phyloP scores from a whole-genome alignment of 1,284 basidiomycete species.

The Peniophora sp. region DNA sequence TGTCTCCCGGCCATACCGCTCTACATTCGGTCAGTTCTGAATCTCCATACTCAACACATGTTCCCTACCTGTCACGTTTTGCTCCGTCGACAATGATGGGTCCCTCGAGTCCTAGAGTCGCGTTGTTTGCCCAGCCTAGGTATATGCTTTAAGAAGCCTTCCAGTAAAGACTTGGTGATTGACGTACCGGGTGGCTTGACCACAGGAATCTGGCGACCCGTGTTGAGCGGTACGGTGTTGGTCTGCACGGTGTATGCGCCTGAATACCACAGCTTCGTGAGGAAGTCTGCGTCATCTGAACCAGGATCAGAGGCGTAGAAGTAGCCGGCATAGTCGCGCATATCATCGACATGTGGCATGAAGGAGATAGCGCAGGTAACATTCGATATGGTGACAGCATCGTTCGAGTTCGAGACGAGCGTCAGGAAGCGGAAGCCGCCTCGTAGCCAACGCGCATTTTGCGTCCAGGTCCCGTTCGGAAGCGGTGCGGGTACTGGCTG shows the following conservation, averaged over 20 bases:
- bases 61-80: slow-evolving; percentile 37
- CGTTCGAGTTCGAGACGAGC: slow-evolving; percentile 31
- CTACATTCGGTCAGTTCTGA: too few relatives aligned
- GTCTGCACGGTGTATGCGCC: slow-evolving; percentile 59
- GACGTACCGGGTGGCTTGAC: slow-evolving; percentile 26
- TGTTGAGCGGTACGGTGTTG: slow-evolving; percentile 44
- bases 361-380: slow-evolving; percentile 48
- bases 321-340: slow-evolving; percentile 47
- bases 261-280: slow-evolving; percentile 57
- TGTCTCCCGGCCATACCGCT: slow-evolving; percentile 32
- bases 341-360: slow-evolving; percentile 43
- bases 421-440: slow-evolving; percentile 55
- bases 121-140: slow-evolving; percentile 51
- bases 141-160: background rate
- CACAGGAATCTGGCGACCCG: slow-evolving; percentile 44
- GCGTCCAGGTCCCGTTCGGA: slow-evolving; percentile 35
- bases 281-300: slow-evolving; percentile 39
- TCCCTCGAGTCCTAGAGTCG: slow-evolving; percentile 44
- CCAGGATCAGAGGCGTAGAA: slow-evolving; percentile 41
- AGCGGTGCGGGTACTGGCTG: slow-evolving; percentile 31
- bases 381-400: slow-evolving; percentile 36
- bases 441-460: slow-evolving; percentile 34
- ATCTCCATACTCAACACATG: too few relatives aligned
- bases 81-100: slow-evolving; percentile 60
- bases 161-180: background rate